A percentile compares a stretch with the other conserved stretches of the same genome.
These are phyloP conservation scores for Thermothielavioides terrestris DNA, from an alignment of 495 filamentous ascomycete species.

Conservation along the genomic window DNA sequence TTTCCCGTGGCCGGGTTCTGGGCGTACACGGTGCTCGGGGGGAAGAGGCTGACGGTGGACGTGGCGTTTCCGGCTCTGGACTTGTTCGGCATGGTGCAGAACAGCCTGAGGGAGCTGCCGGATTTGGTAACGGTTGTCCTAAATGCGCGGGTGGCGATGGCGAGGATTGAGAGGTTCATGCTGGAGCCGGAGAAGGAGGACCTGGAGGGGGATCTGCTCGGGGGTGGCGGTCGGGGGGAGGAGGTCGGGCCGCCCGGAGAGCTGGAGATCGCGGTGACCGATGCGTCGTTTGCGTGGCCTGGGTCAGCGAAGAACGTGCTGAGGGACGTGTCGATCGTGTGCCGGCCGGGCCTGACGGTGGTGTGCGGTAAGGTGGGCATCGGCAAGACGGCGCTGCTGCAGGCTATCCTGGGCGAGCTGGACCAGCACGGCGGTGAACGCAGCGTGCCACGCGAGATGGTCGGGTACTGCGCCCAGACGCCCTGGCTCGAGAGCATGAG, in stretches of 20 bases:
- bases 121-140: constrained; percentile 59
- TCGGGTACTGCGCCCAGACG: constrained; percentile 75
- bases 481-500: constrained; percentile 93
- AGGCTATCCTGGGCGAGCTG: constrained; percentile 71
- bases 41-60: constrained; percentile 57
- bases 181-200: constrained; percentile 64
- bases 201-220: constrained; percentile 22
- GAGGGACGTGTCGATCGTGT: constrained; percentile 49
- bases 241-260: constrained; percentile 2
- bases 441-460: constrained; percentile 53
- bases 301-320: constrained; percentile 54
- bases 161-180: constrained; percentile 79
- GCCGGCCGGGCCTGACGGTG: constrained; percentile 56
- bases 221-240: constrained; percentile 14
- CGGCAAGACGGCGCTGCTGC: constrained; percentile 73
- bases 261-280: constrained; percentile 43
- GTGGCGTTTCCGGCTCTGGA: constrained; percentile 76
- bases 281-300: constrained; percentile 72
- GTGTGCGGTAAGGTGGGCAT: constrained; percentile 63
- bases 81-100: constrained; percentile 65
- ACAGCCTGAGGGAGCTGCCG: constrained; percentile 60
- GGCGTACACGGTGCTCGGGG: constrained; percentile 63
- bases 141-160: constrained; percentile 66
- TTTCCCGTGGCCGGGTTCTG: constrained; percentile 74
- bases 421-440: constrained; percentile 54